phyloP scores from a whole-genome alignment of 1,139 yeast species.

The Hyphopichia pseudoburtonii region DNA sequence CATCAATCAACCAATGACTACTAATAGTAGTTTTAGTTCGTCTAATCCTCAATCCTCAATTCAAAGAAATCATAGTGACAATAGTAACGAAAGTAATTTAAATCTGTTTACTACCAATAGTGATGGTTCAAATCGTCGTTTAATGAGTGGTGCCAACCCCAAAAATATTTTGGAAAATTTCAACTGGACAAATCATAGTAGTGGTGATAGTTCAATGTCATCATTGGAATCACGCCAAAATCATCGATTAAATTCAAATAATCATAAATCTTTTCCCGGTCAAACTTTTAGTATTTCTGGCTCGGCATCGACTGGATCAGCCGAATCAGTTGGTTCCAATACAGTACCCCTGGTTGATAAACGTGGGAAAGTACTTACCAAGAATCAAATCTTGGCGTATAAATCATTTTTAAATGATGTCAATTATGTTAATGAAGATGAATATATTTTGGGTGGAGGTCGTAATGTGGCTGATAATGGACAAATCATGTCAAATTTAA shows the following conservation, averaged over 20 bases:
- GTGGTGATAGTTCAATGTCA: background rate
- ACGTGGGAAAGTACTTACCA: slow-evolving; percentile 1
- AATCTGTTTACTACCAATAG: background rate
- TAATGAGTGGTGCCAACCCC: background rate
- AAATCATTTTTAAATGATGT: slow-evolving; percentile 28
- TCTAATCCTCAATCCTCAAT: background rate
- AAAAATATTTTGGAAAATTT: slow-evolving; percentile 3
- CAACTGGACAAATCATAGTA: slow-evolving; percentile 2
- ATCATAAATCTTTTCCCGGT: background rate
- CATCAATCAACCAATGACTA: no score
- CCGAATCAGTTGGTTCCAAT: background rate
- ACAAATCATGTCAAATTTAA: no score
- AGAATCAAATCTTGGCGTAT: slow-evolving; percentile 5
- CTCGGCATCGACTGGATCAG: background rate
- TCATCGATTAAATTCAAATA: no score
- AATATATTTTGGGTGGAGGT: slow-evolving; percentile 20
- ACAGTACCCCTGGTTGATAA: background rate
- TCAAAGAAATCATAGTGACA: background rate
- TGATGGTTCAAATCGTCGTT: background rate
- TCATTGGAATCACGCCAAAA: background rate
- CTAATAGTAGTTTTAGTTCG: no score
- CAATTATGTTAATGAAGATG: slow-evolving; percentile 24
- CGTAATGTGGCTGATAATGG: no score
- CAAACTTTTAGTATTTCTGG: background rate
- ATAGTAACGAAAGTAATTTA: background rate